phyloP scores from a whole-genome alignment of 225 moss, liverwort and hornwort genomes.

The Sphagnum contortum region DNA sequence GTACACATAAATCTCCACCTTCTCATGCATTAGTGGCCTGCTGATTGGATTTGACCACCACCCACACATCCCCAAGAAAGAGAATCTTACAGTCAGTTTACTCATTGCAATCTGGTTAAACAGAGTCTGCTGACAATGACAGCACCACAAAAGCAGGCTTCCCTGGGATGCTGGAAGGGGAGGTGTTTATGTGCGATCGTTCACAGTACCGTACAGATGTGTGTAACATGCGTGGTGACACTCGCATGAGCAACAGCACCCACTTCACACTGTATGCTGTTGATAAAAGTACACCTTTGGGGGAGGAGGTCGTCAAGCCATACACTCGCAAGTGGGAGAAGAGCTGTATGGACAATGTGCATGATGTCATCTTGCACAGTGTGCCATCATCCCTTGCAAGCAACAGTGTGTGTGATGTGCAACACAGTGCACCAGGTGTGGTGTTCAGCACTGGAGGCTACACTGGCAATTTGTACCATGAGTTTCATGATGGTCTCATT shows the following conservation, averaged over 20 bases:
- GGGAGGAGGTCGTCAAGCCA: constrained; percentile 45
- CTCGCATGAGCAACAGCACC: constrained; percentile 26
- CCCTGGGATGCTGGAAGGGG: constrained; percentile 33
- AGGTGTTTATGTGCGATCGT: constrained; percentile 55
- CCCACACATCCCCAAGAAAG: too few relatives aligned
- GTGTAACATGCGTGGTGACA: constrained; percentile 66
- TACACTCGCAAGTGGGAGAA: constrained; percentile 94
- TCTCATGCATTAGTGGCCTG: too few relatives aligned
- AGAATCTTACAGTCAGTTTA: too few relatives aligned
- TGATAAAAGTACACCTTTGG: constrained; percentile 7
- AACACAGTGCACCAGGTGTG: constrained; percentile 55
- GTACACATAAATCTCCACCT: too few relatives aligned
- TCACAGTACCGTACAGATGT: constrained; percentile 59
- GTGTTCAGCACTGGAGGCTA: constrained; percentile 80
- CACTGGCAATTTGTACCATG: constrained; percentile 94
- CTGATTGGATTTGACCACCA: too few relatives aligned
- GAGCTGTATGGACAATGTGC: constrained; percentile 48
- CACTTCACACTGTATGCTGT: constrained; percentile 35
- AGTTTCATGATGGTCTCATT: constrained; percentile 84
- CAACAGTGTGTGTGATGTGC: constrained; percentile 33
- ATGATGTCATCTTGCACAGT: constrained; percentile 26
- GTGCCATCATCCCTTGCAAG: background rate
- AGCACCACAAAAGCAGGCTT: constrained; percentile 2
- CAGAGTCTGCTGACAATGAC: too few relatives aligned
- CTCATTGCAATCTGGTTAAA: too few relatives aligned